Percentiles rank a stretch among this genome's conserved stretches.
phyloP scores from a whole-genome alignment of 1,284 basidiomycete genomes.

The Pseudozyma tsukubaensis region DNA sequence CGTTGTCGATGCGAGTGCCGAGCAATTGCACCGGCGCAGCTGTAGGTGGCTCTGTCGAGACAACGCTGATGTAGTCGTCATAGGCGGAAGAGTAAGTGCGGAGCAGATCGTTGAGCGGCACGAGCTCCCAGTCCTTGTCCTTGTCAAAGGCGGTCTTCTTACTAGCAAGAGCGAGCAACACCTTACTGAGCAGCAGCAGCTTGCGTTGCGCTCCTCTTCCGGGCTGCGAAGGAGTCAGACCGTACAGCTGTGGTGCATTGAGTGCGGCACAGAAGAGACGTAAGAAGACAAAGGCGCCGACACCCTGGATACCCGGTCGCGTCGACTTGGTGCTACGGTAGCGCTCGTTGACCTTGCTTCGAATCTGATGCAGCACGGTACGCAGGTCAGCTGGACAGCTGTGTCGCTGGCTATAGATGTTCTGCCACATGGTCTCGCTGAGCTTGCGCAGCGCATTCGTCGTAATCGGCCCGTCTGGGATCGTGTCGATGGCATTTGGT shows the following conservation, averaged over 20 bases:
- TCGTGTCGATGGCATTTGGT: slow-evolving; percentile 23
- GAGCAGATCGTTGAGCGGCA: slow-evolving; percentile 51
- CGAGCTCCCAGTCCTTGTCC: slow-evolving; percentile 58
- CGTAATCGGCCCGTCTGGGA: slow-evolving; percentile 41
- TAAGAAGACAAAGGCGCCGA: slow-evolving; percentile 62
- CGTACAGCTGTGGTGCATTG: slow-evolving; percentile 59
- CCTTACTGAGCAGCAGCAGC: slow-evolving; percentile 55
- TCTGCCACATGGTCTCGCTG: slow-evolving; percentile 54
- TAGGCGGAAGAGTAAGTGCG: slow-evolving; percentile 50
- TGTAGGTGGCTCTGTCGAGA: slow-evolving; percentile 55
- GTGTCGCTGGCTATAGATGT: slow-evolving; percentile 59
- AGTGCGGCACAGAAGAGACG: slow-evolving; percentile 63
- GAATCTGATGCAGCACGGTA: slow-evolving; percentile 47
- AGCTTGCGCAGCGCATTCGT: slow-evolving; percentile 40
- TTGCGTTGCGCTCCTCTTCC: slow-evolving; percentile 32
- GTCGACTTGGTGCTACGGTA: slow-evolving; percentile 35
- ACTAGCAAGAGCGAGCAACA: slow-evolving; percentile 57
- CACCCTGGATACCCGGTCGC: slow-evolving; percentile 59
- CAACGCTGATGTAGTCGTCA: slow-evolving; percentile 61
- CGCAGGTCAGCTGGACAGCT: slow-evolving; percentile 59
- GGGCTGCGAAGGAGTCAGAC: slow-evolving; percentile 45
- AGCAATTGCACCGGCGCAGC: slow-evolving; percentile 21
- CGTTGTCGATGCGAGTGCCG: slow-evolving; percentile 46
- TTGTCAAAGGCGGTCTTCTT: slow-evolving; percentile 54
- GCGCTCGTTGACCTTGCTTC: slow-evolving; percentile 54